Evolutionary conservation across 352 stramenopile genomes (phyloP), one percentile per base, ranked within the genome.

Genomic region (Globisporangium mamillatum): DNA sequence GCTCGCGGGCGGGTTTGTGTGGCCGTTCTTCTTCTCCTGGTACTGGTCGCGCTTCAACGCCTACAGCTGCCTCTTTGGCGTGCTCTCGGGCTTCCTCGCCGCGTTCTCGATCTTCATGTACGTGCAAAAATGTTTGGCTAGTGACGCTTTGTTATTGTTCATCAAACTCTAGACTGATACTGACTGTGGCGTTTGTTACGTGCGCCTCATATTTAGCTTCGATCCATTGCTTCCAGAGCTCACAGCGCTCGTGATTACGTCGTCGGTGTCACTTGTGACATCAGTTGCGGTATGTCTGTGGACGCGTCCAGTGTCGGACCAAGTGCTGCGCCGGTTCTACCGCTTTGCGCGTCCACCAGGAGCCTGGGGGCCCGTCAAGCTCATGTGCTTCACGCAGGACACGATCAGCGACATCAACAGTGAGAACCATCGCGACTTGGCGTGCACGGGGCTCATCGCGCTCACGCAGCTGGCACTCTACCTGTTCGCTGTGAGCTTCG

Each of bases 31-130:
- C 68, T 84, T 93, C 58, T 85, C 82, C 25, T 93, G 86, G 86
- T 93, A 93, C 55, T 93, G 86, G 86, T 75, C 80, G 12, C 82
- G 80, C 29, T 92, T 93, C 70, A 93, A 91, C 62, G 85, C 81
- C 5, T 75, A 72, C 25, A 87, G 85, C 44, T 91, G 79, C 68
- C 69, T 91, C 4, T 67, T 72, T 22, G 85, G 86, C 16, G 74
- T 92, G 29, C 50, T 78, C 20, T 78, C 77, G 0, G 86, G 86
- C 16, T 89, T 90, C 57, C 60, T 87, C 22, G 70, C 79, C 5
- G 81, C 86, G 0, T 70, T 88, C 44, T 64, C 72, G 34, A 77
- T 89, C 36, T 93, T 93, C 74, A 79, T 88, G 85, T 93, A 81
- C 32, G 82, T 81, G 22, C 14, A 20, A 48, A 48, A 36, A 32